A percentile compares a stretch with the other conserved stretches of the same genome.
Conservation (phyloP, 1,139 yeast species). For the Zygosaccharomyces sapae region DNA sequence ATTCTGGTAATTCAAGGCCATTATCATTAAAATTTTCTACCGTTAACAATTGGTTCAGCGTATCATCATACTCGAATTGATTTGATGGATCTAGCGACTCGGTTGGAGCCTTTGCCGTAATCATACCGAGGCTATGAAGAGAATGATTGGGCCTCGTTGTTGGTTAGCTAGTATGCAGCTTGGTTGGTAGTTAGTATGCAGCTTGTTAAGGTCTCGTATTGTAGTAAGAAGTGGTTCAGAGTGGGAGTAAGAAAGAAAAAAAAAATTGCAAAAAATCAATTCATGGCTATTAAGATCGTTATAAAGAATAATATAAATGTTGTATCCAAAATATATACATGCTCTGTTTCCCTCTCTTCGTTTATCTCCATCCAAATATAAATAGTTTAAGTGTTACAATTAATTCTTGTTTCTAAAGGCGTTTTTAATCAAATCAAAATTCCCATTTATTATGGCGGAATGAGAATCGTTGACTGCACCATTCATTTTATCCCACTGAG, state of each 20-base stretch:
- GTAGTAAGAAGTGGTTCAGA: background rate
- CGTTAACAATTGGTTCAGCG: slow-evolving; percentile 24
- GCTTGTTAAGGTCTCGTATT: background rate
- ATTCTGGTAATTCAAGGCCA: slow-evolving; percentile 15
- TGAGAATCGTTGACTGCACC: slow-evolving; percentile 33
- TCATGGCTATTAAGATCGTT: background rate
- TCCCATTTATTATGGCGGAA: slow-evolving; percentile 24
- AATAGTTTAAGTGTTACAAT: background rate
- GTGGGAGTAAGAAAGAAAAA: background rate
- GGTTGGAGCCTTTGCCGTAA: background rate
- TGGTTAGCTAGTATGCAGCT: background rate
- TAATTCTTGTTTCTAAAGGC: slow-evolving; percentile 30
- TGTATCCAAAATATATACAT: background rate
- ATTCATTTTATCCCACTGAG: slow-evolving; percentile 41
- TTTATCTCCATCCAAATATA: background rate
- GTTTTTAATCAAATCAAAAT: slow-evolving; percentile 33
- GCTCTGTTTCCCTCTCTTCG: background rate
- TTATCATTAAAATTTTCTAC: slow-evolving; percentile 15
- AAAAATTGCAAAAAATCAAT: background rate
- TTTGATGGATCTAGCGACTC: slow-evolving; percentile 7
- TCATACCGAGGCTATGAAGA: background rate
- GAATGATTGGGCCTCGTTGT: background rate
- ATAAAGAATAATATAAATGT: background rate
- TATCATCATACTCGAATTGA: slow-evolving; percentile 20
- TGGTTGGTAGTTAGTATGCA: too few relatives aligned